Base-by-base conservation (phyloP, 2,329 filamentous ascomycete genomes). In the Saccharata proteae region DNA sequence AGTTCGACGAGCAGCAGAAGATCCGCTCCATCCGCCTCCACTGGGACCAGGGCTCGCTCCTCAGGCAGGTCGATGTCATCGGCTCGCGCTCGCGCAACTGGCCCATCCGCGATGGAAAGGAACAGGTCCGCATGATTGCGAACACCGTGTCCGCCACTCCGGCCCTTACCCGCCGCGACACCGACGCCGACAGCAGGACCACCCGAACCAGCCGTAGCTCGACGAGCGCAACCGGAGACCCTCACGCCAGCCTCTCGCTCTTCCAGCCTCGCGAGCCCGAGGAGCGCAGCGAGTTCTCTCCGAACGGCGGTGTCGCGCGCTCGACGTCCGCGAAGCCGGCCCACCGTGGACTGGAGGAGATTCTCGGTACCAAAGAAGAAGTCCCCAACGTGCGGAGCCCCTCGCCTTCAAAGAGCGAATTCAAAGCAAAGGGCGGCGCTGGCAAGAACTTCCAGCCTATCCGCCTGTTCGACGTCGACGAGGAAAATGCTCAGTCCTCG, bases 61-160 rank as follows among this genome's bases (percentile, higher is more conserved):
- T 98, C 43, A 96, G 90, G 62, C 80, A 93, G 56, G 71, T 94
- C 41, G 86, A 94, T 40, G 77, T 94, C 35, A 96, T 98, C 56
- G 88, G 90, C 47, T 79, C 77, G 51, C 78, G 80, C 32, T 83
- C 82, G 35, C 81, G 80, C 54, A 93, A 90, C 59, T 98, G 90
- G 90, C 90, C 90, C 33, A 92, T 98, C 51, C 74, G 76, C 44
- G 85, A 93, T 52, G 80, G 78, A 51, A 74, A 74, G 46, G 85
- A 93, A 32, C 86, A 96, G 61, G 68, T 79, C 44, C 77, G 74
- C 46, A 62, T 93, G 47, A 82, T 93, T 46, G 65, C 70, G 40
- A 65, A 62, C 29, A 60, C 73, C 45, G 69, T 70, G 44, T 54
- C 59, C n/a, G 61, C 36, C 14, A 34, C 45, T 28, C 41, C 42